Conservation (phyloP, 2,329 filamentous ascomycete genomes). For the Blumeria graminis region DNA sequence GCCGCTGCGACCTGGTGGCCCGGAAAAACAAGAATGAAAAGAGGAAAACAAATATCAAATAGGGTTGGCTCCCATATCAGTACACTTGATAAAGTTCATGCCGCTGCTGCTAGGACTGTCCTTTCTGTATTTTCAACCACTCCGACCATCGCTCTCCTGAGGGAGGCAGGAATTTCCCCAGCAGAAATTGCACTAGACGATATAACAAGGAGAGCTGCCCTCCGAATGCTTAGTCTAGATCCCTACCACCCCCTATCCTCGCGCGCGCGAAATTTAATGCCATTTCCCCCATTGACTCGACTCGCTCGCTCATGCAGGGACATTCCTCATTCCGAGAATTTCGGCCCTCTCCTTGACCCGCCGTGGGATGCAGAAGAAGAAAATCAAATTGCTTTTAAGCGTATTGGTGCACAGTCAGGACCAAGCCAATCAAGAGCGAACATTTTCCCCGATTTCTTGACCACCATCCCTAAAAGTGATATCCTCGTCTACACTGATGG, state of each 20-base stretch:
- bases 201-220: background rate
- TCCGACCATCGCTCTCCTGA: too few species aligned
- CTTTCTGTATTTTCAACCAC: too few species aligned
- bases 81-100: too few species aligned
- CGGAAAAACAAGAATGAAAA: too few species aligned
- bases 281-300: background rate
- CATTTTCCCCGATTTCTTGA: background rate
- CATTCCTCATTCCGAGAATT: background rate
- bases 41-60: too few species aligned
- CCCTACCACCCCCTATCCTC: background rate
- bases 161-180: too few species aligned
- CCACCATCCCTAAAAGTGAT: background rate
- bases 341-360: background rate
- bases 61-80: too few species aligned
- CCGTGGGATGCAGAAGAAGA: background rate
- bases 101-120: too few species aligned
- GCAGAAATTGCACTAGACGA: background rate
- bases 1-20: too few species aligned
- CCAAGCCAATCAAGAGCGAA: background rate
- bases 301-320: background rate
- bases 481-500: too few species aligned
- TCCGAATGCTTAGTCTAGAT: background rate
- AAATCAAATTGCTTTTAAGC: background rate
- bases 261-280: background rate
- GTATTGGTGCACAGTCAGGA: background rate